These are phyloP conservation scores for Russula sp. DNA, from an alignment of 768 basidiomycete genomes.

Conservation along the genomic window DNA sequence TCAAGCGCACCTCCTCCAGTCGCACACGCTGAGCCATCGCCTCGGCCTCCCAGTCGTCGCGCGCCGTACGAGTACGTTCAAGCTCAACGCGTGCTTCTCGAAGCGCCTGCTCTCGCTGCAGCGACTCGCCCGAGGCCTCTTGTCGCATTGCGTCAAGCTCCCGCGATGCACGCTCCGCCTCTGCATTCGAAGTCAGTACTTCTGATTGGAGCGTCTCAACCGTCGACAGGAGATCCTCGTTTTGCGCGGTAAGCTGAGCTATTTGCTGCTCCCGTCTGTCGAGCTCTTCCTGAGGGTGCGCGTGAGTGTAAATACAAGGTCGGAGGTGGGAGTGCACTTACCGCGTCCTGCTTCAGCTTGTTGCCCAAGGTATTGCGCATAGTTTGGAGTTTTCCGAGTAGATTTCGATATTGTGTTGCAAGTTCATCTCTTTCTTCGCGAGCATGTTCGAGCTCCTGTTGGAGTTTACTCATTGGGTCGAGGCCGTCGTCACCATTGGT, in stretches of 20 bases:
- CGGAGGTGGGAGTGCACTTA: constrained; percentile 35
- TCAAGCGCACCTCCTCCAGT: constrained; percentile 61
- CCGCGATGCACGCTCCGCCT: constrained; percentile 58
- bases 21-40: constrained; percentile 59
- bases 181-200: constrained; percentile 65
- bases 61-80: constrained; percentile 77
- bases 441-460: constrained; percentile 67
- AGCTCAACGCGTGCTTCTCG: constrained; percentile 80
- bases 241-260: constrained; percentile 69
- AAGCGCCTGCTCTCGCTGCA: constrained; percentile 69
- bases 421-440: constrained; percentile 85
- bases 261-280: constrained; percentile 85
- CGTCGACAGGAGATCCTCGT: constrained; percentile 62
- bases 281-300: constrained; percentile 79
- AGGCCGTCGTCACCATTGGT: constrained; percentile 33
- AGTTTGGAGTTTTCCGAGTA: constrained; percentile 81
- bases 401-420: constrained; percentile 74
- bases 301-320: constrained; percentile 5
- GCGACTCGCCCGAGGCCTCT: constrained; percentile 61
- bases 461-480: constrained; percentile 52
- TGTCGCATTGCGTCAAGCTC: constrained; percentile 69
- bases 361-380: constrained; percentile 93
- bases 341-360: constrained; percentile 94
- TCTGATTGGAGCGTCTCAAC: constrained; percentile 78
- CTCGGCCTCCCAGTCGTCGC: constrained; percentile 62